Percentiles rank a stretch among this genome's conserved stretches.
Evolutionary conservation across 352 stramenopile species (phyloP).

Genomic region (Pythium coloratum): DNA sequence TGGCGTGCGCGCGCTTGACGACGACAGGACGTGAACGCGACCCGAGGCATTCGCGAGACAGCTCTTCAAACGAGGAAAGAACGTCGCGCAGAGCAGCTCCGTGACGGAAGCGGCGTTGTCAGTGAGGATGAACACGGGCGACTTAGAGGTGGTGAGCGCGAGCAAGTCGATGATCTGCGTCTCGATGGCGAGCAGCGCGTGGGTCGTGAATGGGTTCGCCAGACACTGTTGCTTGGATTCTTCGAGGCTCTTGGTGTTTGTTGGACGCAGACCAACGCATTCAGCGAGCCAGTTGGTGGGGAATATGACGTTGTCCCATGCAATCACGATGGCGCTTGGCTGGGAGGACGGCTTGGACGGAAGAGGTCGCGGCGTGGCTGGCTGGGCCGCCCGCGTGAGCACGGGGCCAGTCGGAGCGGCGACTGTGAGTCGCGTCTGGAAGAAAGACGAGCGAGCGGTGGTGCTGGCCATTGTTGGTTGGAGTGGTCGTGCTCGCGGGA

Average conservation of each 20-base stretch:
- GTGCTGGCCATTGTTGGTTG: slow-evolving; percentile 11
- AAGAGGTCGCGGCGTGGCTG: slow-evolving; percentile 9
- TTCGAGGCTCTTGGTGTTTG: slow-evolving; percentile 12
- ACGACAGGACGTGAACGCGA: slow-evolving; percentile 14
- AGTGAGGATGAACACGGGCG: slow-evolving; percentile 23
- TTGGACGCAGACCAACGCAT: slow-evolving; percentile 4
- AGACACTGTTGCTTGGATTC: slow-evolving; percentile 11
- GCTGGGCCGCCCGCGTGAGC: slow-evolving; percentile 16
- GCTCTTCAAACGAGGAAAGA: slow-evolving; percentile 24
- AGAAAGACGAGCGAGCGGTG: slow-evolving; percentile 8
- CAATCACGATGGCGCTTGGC: slow-evolving; percentile 19
- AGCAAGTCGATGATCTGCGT: slow-evolving; percentile 24
- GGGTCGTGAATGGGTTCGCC: slow-evolving; percentile 22
- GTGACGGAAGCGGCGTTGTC: slow-evolving; percentile 1
- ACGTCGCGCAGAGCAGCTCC: slow-evolving; percentile 19
- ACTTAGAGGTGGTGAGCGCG: slow-evolving; percentile 5
- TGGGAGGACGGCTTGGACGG: not conserved
- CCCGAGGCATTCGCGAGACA: slow-evolving; percentile 10
- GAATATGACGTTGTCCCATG: slow-evolving; percentile 32
- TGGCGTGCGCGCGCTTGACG: not conserved
- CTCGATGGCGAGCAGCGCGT: slow-evolving; percentile 24
- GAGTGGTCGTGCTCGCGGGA: not conserved
- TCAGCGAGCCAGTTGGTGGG: slow-evolving; percentile 27
- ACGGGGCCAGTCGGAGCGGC: not conserved
- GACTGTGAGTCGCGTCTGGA: slow-evolving; percentile 12